These are phyloP conservation scores for Chlorella ohadii DNA, from an alignment of 139 green algal genomes.

Conservation along the genomic window DNA sequence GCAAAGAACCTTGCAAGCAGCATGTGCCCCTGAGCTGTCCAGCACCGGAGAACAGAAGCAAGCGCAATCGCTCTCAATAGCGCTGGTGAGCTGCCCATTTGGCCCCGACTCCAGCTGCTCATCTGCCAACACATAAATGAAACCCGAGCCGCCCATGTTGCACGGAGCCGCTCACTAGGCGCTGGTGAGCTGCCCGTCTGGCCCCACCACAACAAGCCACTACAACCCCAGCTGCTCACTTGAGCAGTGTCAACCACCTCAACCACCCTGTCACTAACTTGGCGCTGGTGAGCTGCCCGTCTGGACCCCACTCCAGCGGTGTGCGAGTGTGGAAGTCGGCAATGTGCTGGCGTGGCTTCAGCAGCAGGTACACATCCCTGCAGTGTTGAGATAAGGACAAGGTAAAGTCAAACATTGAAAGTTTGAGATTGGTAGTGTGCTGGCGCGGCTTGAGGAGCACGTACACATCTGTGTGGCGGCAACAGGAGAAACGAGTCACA, in stretches of 20 bases:
- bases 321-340: constrained; percentile 75
- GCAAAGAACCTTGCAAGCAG: too few species aligned
- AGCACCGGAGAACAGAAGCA: too few species aligned
- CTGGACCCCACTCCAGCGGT: constrained; percentile 58
- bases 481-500: too few species aligned
- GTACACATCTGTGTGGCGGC: too few species aligned
- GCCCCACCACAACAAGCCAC: too few species aligned
- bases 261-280: too few species aligned
- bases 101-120: too few species aligned
- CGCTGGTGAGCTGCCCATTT: not conserved
- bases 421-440: constrained; percentile 75
- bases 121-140: too few species aligned
- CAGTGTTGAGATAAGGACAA: not conserved
- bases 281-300: constrained; percentile 6
- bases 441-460: constrained; percentile 71
- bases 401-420: too few species aligned
- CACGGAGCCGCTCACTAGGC: constrained; percentile 22
- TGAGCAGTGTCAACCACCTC: too few species aligned
- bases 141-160: too few species aligned
- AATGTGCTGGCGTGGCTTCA: constrained; percentile 72
- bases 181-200: not conserved
- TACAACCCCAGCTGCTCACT: too few species aligned
- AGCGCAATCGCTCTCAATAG: constrained; percentile 35
- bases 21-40: not conserved
- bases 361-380: constrained; percentile 80